Percentiles rank a stretch among this genome's conserved stretches.
phyloP scores from a whole-genome alignment of 352 stramenopile species.

The Globisporangium paddicum region DNA sequence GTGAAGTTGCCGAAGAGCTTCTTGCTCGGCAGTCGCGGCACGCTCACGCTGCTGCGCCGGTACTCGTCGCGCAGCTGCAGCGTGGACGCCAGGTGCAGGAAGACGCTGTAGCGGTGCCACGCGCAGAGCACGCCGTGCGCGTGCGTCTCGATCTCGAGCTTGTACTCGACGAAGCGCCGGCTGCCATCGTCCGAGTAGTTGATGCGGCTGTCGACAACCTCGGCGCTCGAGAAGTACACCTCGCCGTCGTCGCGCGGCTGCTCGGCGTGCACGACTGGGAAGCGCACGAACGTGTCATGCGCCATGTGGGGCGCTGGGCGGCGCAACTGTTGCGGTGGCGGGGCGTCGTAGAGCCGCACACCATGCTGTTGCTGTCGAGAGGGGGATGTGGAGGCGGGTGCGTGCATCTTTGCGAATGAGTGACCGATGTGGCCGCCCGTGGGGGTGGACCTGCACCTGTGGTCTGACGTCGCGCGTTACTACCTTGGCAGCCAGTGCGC shows the following conservation, averaged over 20 bases:
- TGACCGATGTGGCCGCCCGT: background rate
- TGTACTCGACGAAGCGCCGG: constrained; percentile 42
- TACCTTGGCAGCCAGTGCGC: constrained; percentile 1
- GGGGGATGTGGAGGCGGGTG: background rate
- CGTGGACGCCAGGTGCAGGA: constrained; percentile 33
- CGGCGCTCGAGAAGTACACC: constrained; percentile 10
- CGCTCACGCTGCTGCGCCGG: constrained; percentile 16
- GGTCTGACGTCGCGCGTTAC: background rate
- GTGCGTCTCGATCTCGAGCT: constrained; percentile 42
- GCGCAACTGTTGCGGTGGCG: background rate
- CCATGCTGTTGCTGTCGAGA: background rate
- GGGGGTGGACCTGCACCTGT: background rate
- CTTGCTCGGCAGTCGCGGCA: constrained; percentile 40
- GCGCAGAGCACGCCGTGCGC: constrained; percentile 36
- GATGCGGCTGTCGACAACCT: constrained; percentile 14
- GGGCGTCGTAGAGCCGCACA: constrained; percentile 7
- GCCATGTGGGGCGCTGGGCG: background rate
- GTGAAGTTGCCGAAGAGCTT: constrained; percentile 36
- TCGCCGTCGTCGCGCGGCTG: background rate
- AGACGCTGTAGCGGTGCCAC: constrained; percentile 47
- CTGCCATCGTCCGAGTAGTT: constrained; percentile 8
- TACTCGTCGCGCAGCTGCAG: constrained; percentile 37
- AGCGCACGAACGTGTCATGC: background rate
- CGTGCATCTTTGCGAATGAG: constrained; percentile 4
- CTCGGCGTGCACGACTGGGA: background rate